Conservation (phyloP, 2,329 filamentous ascomycete genomes). For the Escovopsis weberi region DNA sequence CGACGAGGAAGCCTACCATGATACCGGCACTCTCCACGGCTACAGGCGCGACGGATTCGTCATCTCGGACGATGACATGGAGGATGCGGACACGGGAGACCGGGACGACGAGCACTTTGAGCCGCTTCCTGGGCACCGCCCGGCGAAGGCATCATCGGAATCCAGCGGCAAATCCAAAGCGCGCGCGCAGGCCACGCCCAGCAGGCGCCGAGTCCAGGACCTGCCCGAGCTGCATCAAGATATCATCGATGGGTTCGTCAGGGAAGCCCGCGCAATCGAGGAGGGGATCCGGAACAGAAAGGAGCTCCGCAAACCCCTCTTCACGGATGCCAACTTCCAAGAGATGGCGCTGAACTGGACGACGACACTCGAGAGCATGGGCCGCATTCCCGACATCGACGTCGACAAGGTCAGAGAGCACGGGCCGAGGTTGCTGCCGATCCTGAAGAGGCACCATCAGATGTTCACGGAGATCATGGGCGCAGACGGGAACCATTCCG, state of each 20-base stretch:
- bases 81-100: slow-evolving; percentile 21
- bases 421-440: slow-evolving; percentile 44
- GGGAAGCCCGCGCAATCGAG: slow-evolving; percentile 44
- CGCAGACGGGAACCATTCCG: slow-evolving; percentile 7
- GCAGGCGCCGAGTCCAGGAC: slow-evolving; percentile 36
- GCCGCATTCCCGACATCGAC: slow-evolving; percentile 47
- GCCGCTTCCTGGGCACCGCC: slow-evolving; percentile 23
- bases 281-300: slow-evolving; percentile 47
- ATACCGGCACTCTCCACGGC: slow-evolving; percentile 26
- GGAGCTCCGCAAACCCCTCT: slow-evolving; percentile 42
- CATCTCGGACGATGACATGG: slow-evolving; percentile 24
- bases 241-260: slow-evolving; percentile 50
- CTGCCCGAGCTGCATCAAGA: slow-evolving; percentile 47
- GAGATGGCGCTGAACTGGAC: slow-evolving; percentile 63
- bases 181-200: slow-evolving; percentile 37
- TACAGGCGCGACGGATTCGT: slow-evolving; percentile 37
- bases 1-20: slow-evolving; percentile 20
- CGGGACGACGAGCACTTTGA: slow-evolving; percentile 33
- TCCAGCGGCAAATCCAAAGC: slow-evolving; percentile 11
- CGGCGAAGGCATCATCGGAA: slow-evolving; percentile 21
- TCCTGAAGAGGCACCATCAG: slow-evolving; percentile 35
- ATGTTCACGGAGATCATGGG: slow-evolving; percentile 27
- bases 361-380: slow-evolving; percentile 45
- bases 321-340: slow-evolving; percentile 54
- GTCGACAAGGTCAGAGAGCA: slow-evolving; percentile 45